Evolutionary conservation across 2,329 filamentous ascomycete genomes (phyloP).

Genomic region (Ophiobolus disseminans): DNA sequence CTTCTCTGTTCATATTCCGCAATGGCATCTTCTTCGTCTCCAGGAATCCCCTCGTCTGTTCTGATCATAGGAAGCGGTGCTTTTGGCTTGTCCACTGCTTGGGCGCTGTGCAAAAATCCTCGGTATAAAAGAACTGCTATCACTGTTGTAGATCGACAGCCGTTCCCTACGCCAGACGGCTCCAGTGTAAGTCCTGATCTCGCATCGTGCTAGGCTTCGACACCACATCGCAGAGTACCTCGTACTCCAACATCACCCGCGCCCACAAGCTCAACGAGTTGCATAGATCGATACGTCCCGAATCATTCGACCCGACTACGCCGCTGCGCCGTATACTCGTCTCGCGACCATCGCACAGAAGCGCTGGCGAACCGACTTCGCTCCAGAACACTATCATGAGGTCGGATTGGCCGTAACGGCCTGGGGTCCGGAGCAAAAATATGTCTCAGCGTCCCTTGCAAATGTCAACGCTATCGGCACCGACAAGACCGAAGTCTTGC

Average conservation of each 20-base stretch:
- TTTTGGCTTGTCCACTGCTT: slow-evolving; percentile 70
- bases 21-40: slow-evolving; percentile 29
- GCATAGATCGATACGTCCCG: slow-evolving; percentile 63
- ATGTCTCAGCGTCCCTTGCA: slow-evolving; percentile 46
- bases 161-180: slow-evolving; percentile 65
- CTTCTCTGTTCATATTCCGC: neutral
- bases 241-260: too few species aligned
- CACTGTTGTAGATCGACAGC: slow-evolving; percentile 64
- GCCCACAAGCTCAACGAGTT: slow-evolving; percentile 3
- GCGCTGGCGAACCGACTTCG: slow-evolving; percentile 71
- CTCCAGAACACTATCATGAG: slow-evolving; percentile 72
- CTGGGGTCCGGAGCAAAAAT: slow-evolving; percentile 55
- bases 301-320: slow-evolving; percentile 78
- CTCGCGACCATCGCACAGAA: slow-evolving; percentile 75
- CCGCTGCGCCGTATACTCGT: slow-evolving; percentile 75
- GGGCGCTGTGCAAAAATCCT: slow-evolving; percentile 70
- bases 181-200: slow-evolving; percentile 54
- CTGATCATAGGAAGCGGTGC: slow-evolving; percentile 61
- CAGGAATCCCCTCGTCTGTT: slow-evolving; percentile 51
- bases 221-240: too few species aligned
- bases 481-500: slow-evolving; percentile 52
- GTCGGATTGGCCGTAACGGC: slow-evolving; percentile 71
- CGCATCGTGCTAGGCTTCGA: neutral
- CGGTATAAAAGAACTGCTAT: slow-evolving; percentile 59
- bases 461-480: slow-evolving; percentile 43